These are phyloP conservation scores for Nannochloropsis gaditana DNA, from an alignment of 108 stramenopile genomes.

Conservation along the genomic window DNA sequence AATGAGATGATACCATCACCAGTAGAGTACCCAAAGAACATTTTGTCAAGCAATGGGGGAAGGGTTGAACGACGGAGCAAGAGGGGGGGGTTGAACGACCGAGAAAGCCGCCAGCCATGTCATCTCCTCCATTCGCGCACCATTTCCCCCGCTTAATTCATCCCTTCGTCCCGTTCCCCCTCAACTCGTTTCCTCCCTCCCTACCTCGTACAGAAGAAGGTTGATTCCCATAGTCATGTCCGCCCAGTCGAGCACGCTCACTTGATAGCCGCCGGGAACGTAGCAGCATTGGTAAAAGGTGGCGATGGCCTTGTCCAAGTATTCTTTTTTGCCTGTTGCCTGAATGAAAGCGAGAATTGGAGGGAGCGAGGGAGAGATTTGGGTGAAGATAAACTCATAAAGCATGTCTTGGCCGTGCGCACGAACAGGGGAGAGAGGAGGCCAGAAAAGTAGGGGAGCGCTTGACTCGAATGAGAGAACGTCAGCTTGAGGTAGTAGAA, in stretches of 20 bases:
- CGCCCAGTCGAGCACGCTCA: not conserved
- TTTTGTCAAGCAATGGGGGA: no score
- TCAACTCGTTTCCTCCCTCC: not conserved
- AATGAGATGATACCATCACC: no score
- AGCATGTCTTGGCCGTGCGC: not conserved
- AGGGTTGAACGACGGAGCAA: no score
- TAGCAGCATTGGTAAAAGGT: constrained; percentile 9
- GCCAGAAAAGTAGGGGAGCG: not conserved
- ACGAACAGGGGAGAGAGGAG: not conserved
- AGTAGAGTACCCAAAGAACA: no score
- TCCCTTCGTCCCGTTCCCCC: not conserved
- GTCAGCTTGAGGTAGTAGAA: not conserved
- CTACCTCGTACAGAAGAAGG: not conserved
- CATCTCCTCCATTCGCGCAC: no score
- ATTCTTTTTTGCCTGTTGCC: not conserved
- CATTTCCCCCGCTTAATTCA: no score
- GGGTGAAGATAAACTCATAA: not conserved
- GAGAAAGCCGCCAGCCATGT: no score
- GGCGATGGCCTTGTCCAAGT: not conserved
- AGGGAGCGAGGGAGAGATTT: not conserved
- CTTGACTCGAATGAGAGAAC: not conserved
- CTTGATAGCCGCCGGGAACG: not conserved
- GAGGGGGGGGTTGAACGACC: no score
- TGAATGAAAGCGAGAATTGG: not conserved
- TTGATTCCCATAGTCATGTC: constrained; percentile 5